phyloP scores from a whole-genome alignment of 306 rosid species.

The Boehmeria nivea region DNA sequence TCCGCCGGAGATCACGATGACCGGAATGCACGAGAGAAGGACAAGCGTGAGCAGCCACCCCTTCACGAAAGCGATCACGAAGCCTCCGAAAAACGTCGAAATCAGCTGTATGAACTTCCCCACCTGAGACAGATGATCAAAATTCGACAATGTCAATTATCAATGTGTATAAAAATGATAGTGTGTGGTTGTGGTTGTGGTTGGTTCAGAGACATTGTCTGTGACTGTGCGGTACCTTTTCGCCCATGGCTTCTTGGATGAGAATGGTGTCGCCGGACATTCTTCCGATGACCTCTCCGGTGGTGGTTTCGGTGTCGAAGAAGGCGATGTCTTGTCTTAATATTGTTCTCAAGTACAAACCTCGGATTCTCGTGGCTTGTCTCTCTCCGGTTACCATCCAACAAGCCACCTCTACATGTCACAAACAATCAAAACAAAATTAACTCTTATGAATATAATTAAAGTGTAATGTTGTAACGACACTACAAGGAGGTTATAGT shows the following conservation, averaged over 20 bases:
- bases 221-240: conserved; percentile 50
- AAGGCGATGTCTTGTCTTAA: conserved; percentile 73
- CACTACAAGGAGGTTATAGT: no score
- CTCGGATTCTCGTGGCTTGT: conserved; percentile 71
- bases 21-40: conserved; percentile 57
- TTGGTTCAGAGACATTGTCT: no score
- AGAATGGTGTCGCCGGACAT: conserved; percentile 95
- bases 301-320: conserved; percentile 75
- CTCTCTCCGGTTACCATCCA: conserved; percentile 96
- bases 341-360: conserved; percentile 72
- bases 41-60: conserved; percentile 75
- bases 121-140: conserved; percentile 37
- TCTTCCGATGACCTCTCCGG: conserved; percentile 80
- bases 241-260: conserved; percentile 92
- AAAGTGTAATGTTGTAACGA: no score
- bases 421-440: neutral
- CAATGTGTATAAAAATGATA: no score
- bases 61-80: conserved; percentile 49
- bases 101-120: conserved; percentile 73
- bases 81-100: conserved; percentile 69
- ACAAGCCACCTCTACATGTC: conserved; percentile 66
- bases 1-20: conserved; percentile 45
- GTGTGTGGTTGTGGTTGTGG: no score
- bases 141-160: neutral
- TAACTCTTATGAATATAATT: neutral